Conservation (phyloP, 2,329 filamentous ascomycete species). For the Colletotrichum sp. region DNA sequence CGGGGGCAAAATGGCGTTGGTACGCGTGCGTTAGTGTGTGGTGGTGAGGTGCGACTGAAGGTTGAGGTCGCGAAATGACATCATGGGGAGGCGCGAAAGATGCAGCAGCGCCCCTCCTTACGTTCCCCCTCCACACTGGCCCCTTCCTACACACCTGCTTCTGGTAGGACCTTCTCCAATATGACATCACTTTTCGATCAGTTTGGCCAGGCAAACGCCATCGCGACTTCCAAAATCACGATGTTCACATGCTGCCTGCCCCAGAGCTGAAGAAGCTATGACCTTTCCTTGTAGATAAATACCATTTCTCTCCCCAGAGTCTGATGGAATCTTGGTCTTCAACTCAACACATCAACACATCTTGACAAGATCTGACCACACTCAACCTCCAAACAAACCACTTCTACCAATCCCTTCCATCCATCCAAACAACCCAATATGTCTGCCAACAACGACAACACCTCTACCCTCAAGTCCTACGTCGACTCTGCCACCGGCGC, state of each 20-base stretch:
- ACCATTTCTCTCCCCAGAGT: not conserved
- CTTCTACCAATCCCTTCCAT: not conserved
- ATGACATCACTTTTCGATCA: constrained; percentile 19
- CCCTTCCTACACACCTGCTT: not conserved
- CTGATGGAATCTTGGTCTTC: fast-evolving
- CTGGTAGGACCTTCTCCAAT: not conserved
- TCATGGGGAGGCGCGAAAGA: not conserved
- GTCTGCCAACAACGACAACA: constrained; percentile 31
- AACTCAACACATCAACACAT: not conserved
- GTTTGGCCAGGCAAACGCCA: not conserved
- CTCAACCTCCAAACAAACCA: not conserved
- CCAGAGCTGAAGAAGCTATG: not conserved
- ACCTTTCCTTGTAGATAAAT: constrained; percentile 5
- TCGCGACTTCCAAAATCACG: constrained; percentile 8
- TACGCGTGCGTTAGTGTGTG: not conserved
- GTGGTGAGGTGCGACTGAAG: not conserved
- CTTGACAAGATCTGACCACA: not conserved
- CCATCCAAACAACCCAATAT: constrained; percentile 4
- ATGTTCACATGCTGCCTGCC: constrained; percentile 14
- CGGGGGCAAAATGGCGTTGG: not conserved
- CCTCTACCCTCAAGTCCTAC: constrained; percentile 82
- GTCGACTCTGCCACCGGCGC: constrained; percentile 75
- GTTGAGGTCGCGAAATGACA: constrained; percentile 9
- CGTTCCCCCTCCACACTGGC: not conserved
- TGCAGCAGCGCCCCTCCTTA: constrained; percentile 9